A percentile compares a stretch with the other conserved stretches of the same genome.
Evolutionary conservation across 228 moss, liverwort and hornwort species (phyloP).

Genomic region (Sphagnum magellanicum): DNA sequence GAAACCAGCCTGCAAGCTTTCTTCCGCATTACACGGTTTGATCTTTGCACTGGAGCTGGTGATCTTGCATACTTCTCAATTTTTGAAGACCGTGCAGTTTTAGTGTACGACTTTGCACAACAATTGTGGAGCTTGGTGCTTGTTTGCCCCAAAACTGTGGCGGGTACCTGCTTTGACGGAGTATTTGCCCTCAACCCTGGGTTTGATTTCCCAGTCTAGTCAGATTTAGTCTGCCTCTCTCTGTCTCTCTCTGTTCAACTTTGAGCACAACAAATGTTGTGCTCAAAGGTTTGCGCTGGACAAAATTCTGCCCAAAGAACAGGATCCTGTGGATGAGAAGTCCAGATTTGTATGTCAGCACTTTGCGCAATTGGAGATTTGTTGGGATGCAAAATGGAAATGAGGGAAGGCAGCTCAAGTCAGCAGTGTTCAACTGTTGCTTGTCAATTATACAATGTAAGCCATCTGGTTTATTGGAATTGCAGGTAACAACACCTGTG

Average conservation of each 20-base stretch:
- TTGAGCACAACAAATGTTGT: neutral
- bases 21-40: slow-evolving; percentile 25
- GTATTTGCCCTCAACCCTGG: slow-evolving; percentile 32
- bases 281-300: no score
- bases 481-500: no score
- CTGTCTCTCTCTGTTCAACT: neutral
- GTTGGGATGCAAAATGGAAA: no score
- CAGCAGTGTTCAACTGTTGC: neutral
- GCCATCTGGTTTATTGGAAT: neutral
- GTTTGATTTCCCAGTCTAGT: slow-evolving; percentile 19
- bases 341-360: neutral
- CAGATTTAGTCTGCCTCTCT: neutral
- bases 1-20: slow-evolving; percentile 25
- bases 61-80: slow-evolving; percentile 27
- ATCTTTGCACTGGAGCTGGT: slow-evolving; percentile 30
- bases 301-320: neutral
- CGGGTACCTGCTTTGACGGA: slow-evolving; percentile 12
- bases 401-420: no score
- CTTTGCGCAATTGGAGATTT: neutral
- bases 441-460: neutral
- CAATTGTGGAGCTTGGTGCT: slow-evolving; percentile 31
- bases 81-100: slow-evolving; percentile 14
- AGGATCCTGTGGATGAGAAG: neutral
- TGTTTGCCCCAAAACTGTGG: slow-evolving; percentile 5
- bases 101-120: slow-evolving; percentile 20